Base-by-base conservation (phyloP, 2,329 filamentous ascomycete species). In the Amphichorda felina region DNA sequence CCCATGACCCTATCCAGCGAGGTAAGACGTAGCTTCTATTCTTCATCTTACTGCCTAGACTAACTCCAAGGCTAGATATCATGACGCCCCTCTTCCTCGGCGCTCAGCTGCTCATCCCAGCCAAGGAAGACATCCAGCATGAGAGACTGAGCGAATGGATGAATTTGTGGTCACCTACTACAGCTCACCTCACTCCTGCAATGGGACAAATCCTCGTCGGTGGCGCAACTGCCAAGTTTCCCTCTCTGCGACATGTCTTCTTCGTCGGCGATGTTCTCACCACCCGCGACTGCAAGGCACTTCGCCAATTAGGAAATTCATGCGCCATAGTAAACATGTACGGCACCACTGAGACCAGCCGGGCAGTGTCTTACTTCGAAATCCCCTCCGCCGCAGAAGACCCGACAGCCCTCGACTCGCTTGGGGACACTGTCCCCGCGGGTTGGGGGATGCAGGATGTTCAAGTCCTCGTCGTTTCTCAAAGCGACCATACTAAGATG, bases 191-290 rank as follows among this genome's bases (percentile, higher is more conserved):
- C 27, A 98, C 91, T 2, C 91, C 91, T 8, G 91, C 91, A 38
- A 95, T 41, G 35, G 40, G 40, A 5, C 30, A 41, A 11, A 34
- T 41, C 13, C 33, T 39, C 2, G 79, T 89, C n/a, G 88, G 87
- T 30, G 85, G 83, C 45, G 82, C 86, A 17, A 79, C 64, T 3
- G 78, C 84, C 0, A 59, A 82, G 44, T 93, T 95, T 49, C 81
- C 85, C 2, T 67, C 71, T 10, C 66, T 96, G n/a, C 69, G 80
- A 39, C 68, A 76, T 38, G 86, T 79, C 14, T 89, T 96, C 66
- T 96, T 89, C 42, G 89, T 96, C 1, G 91, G 91, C 22, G 89
- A 96, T 50, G 67, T 95, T 59, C 96, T 96, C 33, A 93, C 86
- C 42, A 94, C 79, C 51, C 72, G 77, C 50, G 89, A 96, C 48